Evolutionary conservation across 306 rosid genomes (phyloP), one percentile per base, ranked within the genome.

Genomic region (Purshia tridentata): DNA sequence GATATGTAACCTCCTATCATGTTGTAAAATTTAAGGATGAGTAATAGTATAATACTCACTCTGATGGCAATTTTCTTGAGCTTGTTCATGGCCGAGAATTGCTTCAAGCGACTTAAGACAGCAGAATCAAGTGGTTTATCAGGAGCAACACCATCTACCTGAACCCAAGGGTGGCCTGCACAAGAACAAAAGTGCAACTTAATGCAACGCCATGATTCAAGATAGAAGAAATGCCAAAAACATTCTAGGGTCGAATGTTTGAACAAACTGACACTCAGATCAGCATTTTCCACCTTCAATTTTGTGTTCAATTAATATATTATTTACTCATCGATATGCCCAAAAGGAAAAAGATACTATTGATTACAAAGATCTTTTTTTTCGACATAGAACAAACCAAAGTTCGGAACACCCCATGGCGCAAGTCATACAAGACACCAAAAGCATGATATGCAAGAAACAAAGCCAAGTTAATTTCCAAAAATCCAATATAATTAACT

Each of bases 131-230:
- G 95, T 18, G 97, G 97, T 70, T 84, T 89, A 75, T 94, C 96
- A 20, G 92, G 96, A 77, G 96, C 99, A 80, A 77, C 82, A 69
- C 97, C 96, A 56, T 81, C 87, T 71, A 78, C 80, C 86, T 86
- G 93, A 73, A 94, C 84, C 99, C 97, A 94, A 10, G 97, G 97
- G 73, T 94, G 99, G 74, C 96, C 97, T 94, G 88, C 81, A 75
- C 57, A 65, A 82, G 40, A 80, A 61, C 53, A 77, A 57, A 70
- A 80, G 65, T 53, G 62, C 65, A 20, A 55, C 50, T 80, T 79
- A 69, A 41, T 58, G 67, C 53, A 65, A 47, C 54, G 48, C 52
- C 75, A 66, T 61, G 35, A 78, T 67, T 35, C 29, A 37, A 61
- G 46, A 62, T 12, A 59, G 81, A 61, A 76, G 61, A 65, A 68